Evolutionary conservation across 106 monocot species (phyloP).

Genomic region (Triglochin maritima): DNA sequence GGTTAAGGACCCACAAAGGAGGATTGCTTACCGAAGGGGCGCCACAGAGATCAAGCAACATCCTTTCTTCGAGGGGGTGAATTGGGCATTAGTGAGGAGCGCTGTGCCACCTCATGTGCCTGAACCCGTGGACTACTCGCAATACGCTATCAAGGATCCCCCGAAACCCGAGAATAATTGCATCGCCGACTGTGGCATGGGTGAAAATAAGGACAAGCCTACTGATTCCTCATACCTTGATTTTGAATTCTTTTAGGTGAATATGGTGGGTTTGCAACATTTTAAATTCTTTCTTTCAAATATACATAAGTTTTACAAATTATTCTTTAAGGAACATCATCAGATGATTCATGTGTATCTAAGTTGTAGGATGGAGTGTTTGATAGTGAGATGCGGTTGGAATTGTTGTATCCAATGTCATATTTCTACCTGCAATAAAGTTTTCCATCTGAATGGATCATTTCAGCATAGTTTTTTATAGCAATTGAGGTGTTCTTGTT

Average conservation of each 20-base stretch:
- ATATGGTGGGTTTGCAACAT: not conserved
- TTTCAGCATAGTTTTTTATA: no score
- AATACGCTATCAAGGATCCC: slow-evolving; percentile 1
- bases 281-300: no score
- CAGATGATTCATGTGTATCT: not conserved
- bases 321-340: not conserved
- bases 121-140: slow-evolving; percentile 6
- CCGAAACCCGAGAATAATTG: not conserved
- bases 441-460: no score
- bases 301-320: no score
- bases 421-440: no score
- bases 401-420: no score
- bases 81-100: slow-evolving; percentile 20
- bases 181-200: not conserved
- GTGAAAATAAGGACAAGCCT: not conserved
- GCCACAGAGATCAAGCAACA: slow-evolving; percentile 28
- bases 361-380: not conserved
- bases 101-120: slow-evolving; percentile 16
- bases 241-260: slow-evolving; percentile 6
- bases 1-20: slow-evolving; percentile 18
- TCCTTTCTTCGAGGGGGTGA: slow-evolving; percentile 23
- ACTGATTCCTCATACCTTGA: not conserved
- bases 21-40: slow-evolving; percentile 17
- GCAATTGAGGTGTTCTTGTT: no score
- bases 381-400: not conserved